Conservation (phyloP, 2,329 filamentous ascomycete species). For the Akanthomyces dipterigenus region DNA sequence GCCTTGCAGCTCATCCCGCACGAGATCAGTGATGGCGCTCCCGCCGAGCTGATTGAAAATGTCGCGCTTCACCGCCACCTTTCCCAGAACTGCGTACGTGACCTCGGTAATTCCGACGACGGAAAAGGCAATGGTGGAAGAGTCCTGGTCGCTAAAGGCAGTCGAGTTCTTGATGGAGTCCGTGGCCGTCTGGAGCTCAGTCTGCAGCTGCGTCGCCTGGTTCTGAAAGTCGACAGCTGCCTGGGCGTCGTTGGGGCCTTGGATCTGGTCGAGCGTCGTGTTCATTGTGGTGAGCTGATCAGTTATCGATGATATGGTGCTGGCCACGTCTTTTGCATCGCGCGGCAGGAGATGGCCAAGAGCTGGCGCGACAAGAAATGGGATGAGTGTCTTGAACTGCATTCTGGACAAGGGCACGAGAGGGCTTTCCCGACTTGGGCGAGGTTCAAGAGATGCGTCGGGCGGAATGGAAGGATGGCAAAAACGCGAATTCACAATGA, state of each 20-base stretch:
- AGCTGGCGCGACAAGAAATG: background rate
- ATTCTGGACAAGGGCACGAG: background rate
- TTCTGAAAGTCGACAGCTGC: conserved; percentile 4
- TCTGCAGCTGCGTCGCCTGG: background rate
- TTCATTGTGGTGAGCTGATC: background rate
- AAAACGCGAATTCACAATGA: too few relatives aligned
- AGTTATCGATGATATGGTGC: background rate
- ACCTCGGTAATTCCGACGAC: background rate
- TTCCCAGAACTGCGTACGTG: background rate
- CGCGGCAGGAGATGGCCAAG: background rate
- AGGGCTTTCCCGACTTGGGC: background rate
- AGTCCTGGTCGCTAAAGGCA: background rate
- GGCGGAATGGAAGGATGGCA: too few relatives aligned
- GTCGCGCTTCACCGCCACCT: background rate
- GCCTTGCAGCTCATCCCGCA: background rate
- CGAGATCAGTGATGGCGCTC: background rate
- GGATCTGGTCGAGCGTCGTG: background rate
- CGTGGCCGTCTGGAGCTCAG: background rate
- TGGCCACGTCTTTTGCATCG: background rate
- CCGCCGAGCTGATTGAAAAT: background rate
- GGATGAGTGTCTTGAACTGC: background rate
- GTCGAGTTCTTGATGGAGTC: background rate
- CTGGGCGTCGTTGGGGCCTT: background rate
- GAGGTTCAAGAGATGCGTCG: background rate
- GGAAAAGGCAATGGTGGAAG: background rate